Base-by-base conservation (phyloP, 441 rosid genomes). In the Adansonia madagascariensis region DNA sequence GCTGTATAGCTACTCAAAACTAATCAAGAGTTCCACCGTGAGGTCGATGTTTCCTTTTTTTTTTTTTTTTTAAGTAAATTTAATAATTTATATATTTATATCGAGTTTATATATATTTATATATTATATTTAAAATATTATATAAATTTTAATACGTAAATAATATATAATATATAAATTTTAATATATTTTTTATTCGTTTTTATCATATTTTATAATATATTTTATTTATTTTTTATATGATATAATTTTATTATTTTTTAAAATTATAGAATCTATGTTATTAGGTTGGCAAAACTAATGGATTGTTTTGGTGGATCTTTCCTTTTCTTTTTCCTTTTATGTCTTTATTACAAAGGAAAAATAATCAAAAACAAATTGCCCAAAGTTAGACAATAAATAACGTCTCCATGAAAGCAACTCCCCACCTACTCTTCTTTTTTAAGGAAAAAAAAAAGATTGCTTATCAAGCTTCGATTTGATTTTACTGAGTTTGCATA, bases 321-420 rank as follows among this genome's bases (percentile, higher is more conserved):
- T 9, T 4, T 12, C 15, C 15, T 39, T 15, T 39, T 15, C 8
- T 39, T 7, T 39, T 64, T 15, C n/a, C 0, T 9, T 20, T 66
- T 22, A 17, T 20, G 14, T 39, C 9, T 17, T 24, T 60, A 60
- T 60, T 60, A 60, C 0, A 68, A 46, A 46, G 41, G 8, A 46
- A 69, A 62, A 69, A 14, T 14, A 49, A 49, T 22, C 8, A 49
- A 67, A 49, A 69, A 7, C 41, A 78, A 63, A 82, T 17, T 55
- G 56, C 22, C 62, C 18, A 47, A 60, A 62, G 49, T 62, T 75
- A 17, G 39, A 80, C 78, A 65, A 83, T 81, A 74, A 76, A 24
- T 79, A 57, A 75, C 46, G 18, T 55, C 46, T 77, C 62, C 3
- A 10, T 12, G 88, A 88, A 88, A 85, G 89, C 83, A 86, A 83